phyloP scores from a whole-genome alignment of 371 early-diverging fungal genomes.

The Rhizomucor miehei region DNA sequence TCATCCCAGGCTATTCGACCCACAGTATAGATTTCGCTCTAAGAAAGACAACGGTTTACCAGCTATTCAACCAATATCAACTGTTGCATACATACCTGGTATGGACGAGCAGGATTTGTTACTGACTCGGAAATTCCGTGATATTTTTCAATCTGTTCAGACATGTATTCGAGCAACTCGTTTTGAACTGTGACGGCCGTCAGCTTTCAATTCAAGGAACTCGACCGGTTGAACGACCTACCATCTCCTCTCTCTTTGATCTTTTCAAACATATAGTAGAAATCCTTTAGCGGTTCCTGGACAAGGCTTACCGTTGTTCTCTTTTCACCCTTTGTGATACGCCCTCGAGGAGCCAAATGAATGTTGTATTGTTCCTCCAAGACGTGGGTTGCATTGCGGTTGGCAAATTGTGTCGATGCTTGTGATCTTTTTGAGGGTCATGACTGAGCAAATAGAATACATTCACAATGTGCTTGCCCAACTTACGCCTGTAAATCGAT shows the following conservation, averaged over 20 bases:
- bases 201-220: neutral
- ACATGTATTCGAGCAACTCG: constrained; percentile 70
- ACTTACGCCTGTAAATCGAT: constrained; percentile 18
- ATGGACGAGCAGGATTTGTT: constrained; percentile 62
- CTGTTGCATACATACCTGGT: constrained; percentile 29
- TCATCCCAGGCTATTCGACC: constrained; percentile 79
- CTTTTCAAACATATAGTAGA: constrained; percentile 89
- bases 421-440: constrained; percentile 7
- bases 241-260: constrained; percentile 68
- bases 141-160: constrained; percentile 45
- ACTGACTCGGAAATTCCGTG: constrained; percentile 45
- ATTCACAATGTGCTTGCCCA: too few relatives aligned
- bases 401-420: constrained; percentile 16
- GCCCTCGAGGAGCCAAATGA: constrained; percentile 16
- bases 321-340: neutral
- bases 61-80: neutral
- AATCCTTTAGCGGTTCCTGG: neutral
- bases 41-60: constrained; percentile 2
- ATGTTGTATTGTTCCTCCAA: constrained; percentile 34
- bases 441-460: neutral
- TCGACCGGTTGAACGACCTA: constrained; percentile 8
- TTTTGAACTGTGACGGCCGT: constrained; percentile 41
- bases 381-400: constrained; percentile 20
- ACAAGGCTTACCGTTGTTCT: constrained; percentile 2
- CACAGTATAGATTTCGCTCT: constrained; percentile 36